phyloP scores from a whole-genome alignment of 78 protist genomes.

The Cavenderia fasciculata region DNA sequence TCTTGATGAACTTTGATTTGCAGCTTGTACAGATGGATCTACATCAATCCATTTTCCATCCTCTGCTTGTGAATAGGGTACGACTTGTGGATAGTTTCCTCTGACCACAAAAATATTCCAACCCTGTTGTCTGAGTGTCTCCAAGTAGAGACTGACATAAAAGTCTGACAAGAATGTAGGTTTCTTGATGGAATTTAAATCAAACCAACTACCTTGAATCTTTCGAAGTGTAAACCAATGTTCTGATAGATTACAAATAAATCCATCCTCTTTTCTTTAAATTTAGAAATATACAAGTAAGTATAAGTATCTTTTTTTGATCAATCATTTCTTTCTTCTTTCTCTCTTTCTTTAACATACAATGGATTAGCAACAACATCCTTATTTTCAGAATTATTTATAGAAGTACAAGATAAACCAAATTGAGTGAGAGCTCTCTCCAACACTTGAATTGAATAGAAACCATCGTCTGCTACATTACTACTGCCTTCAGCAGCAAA shows the following conservation, averaged over 20 bases:
- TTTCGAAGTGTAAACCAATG: constrained; percentile 84
- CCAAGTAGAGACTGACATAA: constrained; percentile 43
- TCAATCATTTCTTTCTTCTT: too few relatives aligned
- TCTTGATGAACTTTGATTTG: neutral
- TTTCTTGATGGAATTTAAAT: constrained; percentile 44
- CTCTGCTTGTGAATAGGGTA: constrained; percentile 28
- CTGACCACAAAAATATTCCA: constrained; percentile 78
- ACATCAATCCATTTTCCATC: constrained; percentile 19
- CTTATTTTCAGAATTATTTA: neutral
- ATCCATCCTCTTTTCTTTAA: constrained; percentile 22
- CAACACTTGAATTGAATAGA: constrained; percentile 66
- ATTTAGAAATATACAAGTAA: too few relatives aligned
- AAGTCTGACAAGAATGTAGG: constrained; percentile 48
- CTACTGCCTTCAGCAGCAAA: constrained; percentile 72
- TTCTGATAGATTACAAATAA: constrained; percentile 31
- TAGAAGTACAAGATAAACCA: constrained; percentile 11
- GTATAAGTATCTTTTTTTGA: too few relatives aligned
- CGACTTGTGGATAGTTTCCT: constrained; percentile 43
- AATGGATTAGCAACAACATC: constrained; percentile 27
- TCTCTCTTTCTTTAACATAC: too few relatives aligned
- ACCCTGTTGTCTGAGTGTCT: constrained; percentile 31
- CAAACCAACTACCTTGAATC: constrained; percentile 43
- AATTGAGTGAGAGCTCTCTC: constrained; percentile 30
- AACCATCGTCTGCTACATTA: constrained; percentile 78
- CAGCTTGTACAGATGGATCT: neutral